These are phyloP conservation scores for Quercus glauca DNA, from an alignment of 306 rosid species.

Conservation along the genomic window DNA sequence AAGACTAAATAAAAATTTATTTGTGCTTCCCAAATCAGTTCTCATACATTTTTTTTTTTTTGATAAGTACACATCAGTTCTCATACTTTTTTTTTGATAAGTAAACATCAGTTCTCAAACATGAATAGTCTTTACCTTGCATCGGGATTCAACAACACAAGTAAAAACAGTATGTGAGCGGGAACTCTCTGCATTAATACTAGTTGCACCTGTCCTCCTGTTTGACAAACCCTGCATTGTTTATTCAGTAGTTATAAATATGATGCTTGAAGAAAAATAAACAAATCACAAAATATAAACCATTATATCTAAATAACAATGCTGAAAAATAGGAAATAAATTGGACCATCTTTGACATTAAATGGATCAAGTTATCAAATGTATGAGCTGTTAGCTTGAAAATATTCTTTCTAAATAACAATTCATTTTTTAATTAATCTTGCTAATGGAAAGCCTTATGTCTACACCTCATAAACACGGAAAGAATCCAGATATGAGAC, in stretches of 20 bases:
- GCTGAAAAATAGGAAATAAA: neutral
- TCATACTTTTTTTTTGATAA: neutral
- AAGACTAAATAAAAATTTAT: too few relatives aligned
- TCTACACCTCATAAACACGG: neutral
- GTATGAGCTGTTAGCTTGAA: neutral
- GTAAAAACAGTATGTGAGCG: conserved; percentile 99
- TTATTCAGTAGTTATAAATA: neutral
- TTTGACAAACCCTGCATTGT: conserved; percentile 83
- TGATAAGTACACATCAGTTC: neutral
- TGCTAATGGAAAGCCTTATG: neutral
- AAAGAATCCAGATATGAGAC: neutral
- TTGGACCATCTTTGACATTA: neutral
- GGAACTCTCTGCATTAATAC: conserved; percentile 97
- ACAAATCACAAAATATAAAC: neutral
- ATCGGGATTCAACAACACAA: conserved; percentile 91
- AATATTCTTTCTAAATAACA: neutral
- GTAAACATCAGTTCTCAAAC: conserved; percentile 1
- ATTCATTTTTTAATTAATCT: neutral
- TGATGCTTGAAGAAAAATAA: conserved; percentile 5
- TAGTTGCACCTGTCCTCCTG: conserved; percentile 95
- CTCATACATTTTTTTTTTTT: too few relatives aligned
- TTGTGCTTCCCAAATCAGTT: too few relatives aligned
- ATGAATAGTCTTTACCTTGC: conserved; percentile 59
- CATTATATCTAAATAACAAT: neutral
- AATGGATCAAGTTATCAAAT: neutral